phyloP scores from a whole-genome alignment of 352 stramenopile genomes.

The Phytophthora macrochlamydospora region DNA sequence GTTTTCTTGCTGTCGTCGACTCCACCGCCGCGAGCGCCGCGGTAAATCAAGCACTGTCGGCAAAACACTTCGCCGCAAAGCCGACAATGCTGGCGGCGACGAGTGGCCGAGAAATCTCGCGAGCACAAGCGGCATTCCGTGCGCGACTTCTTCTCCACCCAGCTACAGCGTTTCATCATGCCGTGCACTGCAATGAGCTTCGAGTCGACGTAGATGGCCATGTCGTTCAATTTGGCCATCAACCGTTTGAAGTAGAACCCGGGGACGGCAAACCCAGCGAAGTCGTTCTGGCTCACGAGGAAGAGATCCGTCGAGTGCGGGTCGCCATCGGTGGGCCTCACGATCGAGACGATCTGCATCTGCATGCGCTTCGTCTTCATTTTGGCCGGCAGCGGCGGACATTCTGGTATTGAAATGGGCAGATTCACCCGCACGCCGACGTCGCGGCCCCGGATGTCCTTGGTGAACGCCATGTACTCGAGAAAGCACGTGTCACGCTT shows the following conservation, averaged over 20 bases:
- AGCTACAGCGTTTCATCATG: conserved; percentile 46
- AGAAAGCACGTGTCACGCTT: conserved; percentile 75
- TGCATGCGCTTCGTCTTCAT: conserved; percentile 60
- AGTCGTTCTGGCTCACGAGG: conserved; percentile 59
- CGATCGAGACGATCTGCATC: conserved; percentile 58
- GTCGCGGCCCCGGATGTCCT: conserved; percentile 55
- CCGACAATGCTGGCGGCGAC: conserved; percentile 72
- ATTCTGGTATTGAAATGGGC: conserved; percentile 60
- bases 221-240: conserved; percentile 52
- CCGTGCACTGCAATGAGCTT: conserved; percentile 53
- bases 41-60: conserved; percentile 58
- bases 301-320: conserved; percentile 51
- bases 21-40: conserved; percentile 28
- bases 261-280: conserved; percentile 35
- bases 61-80: conserved; percentile 82
- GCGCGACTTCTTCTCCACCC: conserved; percentile 55
- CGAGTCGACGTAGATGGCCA: conserved; percentile 58
- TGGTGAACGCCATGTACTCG: conserved; percentile 75
- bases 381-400: conserved; percentile 44
- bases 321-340: conserved; percentile 29
- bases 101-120: conserved; percentile 52
- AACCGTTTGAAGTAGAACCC: conserved; percentile 46
- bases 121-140: conserved; percentile 61
- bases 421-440: conserved; percentile 65
- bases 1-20: conserved; percentile 17